phyloP scores from a whole-genome alignment of 345 rosid genomes.

The Eucalyptus regnans region DNA sequence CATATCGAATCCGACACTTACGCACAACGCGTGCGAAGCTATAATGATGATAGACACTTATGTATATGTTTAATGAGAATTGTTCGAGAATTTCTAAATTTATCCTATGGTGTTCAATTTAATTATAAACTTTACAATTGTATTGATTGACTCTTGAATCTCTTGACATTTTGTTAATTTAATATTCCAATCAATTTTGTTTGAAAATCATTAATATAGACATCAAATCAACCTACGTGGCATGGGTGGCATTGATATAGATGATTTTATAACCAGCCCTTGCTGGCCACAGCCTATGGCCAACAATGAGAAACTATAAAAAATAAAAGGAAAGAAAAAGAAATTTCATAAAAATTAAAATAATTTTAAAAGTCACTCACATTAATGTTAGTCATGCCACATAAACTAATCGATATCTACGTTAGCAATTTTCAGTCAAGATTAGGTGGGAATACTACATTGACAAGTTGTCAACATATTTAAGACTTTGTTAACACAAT shows the following conservation, averaged over 20 bases:
- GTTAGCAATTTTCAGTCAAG: fast-evolving
- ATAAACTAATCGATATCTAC: fast-evolving
- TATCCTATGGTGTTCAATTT: fast-evolving
- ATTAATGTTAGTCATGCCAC: neutral
- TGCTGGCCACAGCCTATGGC: fast-evolving
- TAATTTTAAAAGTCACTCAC: no score
- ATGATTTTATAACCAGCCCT: no score
- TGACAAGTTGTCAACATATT: neutral
- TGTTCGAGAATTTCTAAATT: no score
- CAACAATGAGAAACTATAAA: neutral
- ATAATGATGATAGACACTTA: neutral
- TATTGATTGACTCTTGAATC: neutral
- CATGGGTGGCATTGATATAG: neutral
- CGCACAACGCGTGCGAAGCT: neutral
- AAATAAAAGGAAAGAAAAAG: no score
- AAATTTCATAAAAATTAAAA: no score
- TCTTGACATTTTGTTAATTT: neutral
- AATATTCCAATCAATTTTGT: neutral
- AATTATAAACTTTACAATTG: no score
- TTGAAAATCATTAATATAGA: neutral
- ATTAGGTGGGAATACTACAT: fast-evolving
- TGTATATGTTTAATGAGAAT: no score
- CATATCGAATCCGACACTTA: neutral
- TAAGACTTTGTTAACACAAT: no score
- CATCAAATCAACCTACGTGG: neutral